Evolutionary conservation across 495 filamentous ascomycete species (phyloP), one percentile per base, ranked within the genome.

Genomic region (Halenospora varia): DNA sequence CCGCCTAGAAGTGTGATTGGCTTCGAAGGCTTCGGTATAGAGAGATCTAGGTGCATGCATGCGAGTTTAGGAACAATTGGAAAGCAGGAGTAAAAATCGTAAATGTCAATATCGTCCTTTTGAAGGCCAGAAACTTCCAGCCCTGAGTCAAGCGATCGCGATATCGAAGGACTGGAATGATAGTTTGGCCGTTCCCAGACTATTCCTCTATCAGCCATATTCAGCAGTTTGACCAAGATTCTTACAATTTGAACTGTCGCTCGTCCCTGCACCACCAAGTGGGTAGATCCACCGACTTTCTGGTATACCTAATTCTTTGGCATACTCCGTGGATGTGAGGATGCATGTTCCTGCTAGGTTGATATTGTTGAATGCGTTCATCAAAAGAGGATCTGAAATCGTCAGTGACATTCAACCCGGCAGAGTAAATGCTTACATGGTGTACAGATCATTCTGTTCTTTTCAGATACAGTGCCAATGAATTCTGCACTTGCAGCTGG

Each of bases 301-400:
- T 0, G 77, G 73, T 53, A 84, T 74, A 2, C 73, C 71, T n/a
- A 84, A 69, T 39, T 76, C 62, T 26, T 58, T 66, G 0, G 81
- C 80, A 60, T 73, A 70, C 3, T 77, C 69, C 0, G 71, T 72
- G 0, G 77, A 76, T 0, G 79, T 84, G 15, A 84, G 46, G 10
- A 84, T 68, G 59, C 75, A 80, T 24, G 78, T 77, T 9, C 69
- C 77, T 11, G 78, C 71, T 11, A 83, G 67, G 49, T 84, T 84
- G 56, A 84, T 73, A 15, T 71, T 78, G 61, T 84, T 83, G 70
- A 83, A 83, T 24, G 81, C 80, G 64, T 84, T 84, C 81, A 83
- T 83, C 35, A 82, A 62, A 13, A 84, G 70, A 4, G 81, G 78
- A 71, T 84, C 81, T 84, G 51, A n/a, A 1, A 29, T 19, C 13